These are phyloP conservation scores for Porcisia deanei DNA, from an alignment of 208 protist species.

Conservation along the genomic window DNA sequence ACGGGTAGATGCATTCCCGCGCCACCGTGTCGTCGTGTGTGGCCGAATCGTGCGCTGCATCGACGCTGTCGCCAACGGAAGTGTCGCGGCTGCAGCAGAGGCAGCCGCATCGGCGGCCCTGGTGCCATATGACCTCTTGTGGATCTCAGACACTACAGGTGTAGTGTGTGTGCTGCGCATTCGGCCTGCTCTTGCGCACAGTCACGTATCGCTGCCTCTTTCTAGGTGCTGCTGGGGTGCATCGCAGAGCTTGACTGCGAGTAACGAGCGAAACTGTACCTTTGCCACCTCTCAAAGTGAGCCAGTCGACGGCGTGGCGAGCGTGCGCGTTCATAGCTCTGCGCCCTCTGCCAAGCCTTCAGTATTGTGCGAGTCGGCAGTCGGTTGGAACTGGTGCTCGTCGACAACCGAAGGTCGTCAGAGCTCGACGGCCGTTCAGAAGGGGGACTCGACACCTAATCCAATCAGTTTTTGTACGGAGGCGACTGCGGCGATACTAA, in stretches of 20 bases:
- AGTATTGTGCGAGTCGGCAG: neutral
- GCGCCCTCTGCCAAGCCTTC: neutral
- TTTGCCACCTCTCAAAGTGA: neutral
- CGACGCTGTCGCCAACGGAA: constrained; percentile 22
- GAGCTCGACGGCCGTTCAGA: neutral
- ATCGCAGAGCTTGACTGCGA: neutral
- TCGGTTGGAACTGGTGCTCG: neutral
- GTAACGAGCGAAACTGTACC: neutral
- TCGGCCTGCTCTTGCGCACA: neutral
- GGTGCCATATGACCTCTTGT: constrained; percentile 13
- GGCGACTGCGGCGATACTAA: neutral
- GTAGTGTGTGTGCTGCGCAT: constrained; percentile 20
- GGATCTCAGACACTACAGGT: constrained; percentile 25
- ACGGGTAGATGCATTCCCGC: constrained; percentile 38
- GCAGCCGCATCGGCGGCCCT: neutral
- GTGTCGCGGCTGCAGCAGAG: constrained; percentile 4
- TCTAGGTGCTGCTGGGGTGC: too few species aligned
- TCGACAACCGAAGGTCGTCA: neutral
- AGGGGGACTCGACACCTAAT: too few species aligned
- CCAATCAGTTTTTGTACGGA: neutral
- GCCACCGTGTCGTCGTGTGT: constrained; percentile 42
- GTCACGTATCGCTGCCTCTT: neutral
- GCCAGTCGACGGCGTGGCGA: neutral
- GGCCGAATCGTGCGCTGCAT: constrained; percentile 50
- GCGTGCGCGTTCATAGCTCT: neutral